Evolutionary conservation across 1,284 basidiomycete species (phyloP), one percentile per base, ranked within the genome.

Genomic region (Pholiota adiposa): DNA sequence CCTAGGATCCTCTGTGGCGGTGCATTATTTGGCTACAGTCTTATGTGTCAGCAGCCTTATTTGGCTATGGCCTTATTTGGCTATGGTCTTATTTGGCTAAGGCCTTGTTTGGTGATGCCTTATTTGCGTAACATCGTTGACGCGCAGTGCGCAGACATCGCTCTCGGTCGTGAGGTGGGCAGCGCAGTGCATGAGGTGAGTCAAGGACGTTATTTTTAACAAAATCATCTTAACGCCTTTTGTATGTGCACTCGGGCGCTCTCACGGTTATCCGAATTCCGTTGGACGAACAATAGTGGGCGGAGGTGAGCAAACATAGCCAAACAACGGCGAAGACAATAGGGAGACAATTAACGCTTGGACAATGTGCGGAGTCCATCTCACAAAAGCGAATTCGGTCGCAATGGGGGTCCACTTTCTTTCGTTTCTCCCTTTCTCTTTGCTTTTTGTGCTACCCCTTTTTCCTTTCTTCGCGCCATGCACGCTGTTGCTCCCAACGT

Each of bases 291-390:
- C 34, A 53, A 21, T 27, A 41, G 34, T 5, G 18, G 3, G 38
- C 2, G 36, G n/a, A 11, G 36, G 51, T 18, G 36, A n/a, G 8
- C 51, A 41, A 38, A 38, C 38, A 53, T 12, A 2, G 41, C 19
- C 31, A 54, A 54, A 29, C 38, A 38, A 54, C 16, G 33, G 2
- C 5, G 27, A 34, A 25, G 53, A 54, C 53, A 54, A 54, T 54
- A 46, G 38, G 23, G 36, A 53, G 38, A 53, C 51, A 53, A 53
- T 52, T 25, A 36, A 25, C 23, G 4, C 14, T 18, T 16, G 44
- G 23, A 53, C 34, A 25, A 53, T 29, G 36, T 11, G 14, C 44
- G 16, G 23, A 4, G 44, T 3, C 21, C 12, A 6, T 25, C 7
- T 23, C 44, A 44, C 38, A 54, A 44, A 54, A 54, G 40, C 44